A percentile compares a stretch with the other conserved stretches of the same genome.
These are phyloP conservation scores for Penicillium sp. DNA, from an alignment of 2,329 filamentous ascomycete genomes.

Conservation along the genomic window DNA sequence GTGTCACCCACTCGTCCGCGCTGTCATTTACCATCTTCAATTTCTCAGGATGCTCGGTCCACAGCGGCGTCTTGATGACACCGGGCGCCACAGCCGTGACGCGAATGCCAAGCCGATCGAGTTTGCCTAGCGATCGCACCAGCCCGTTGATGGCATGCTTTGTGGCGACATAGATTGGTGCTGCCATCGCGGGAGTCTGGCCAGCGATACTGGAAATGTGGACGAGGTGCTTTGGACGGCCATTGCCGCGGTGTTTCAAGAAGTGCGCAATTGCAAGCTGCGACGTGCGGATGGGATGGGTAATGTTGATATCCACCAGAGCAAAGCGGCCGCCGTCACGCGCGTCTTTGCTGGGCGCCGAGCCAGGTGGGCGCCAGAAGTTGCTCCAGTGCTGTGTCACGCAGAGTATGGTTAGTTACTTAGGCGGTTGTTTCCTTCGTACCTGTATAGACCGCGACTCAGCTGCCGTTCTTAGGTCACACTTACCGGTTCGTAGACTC, in stretches of 20 bases:
- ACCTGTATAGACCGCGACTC: not conserved
- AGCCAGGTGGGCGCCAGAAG: slow-evolving; percentile 54
- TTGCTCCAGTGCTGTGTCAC: slow-evolving; percentile 47
- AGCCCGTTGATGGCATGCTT: slow-evolving; percentile 55
- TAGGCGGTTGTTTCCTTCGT: not conserved
- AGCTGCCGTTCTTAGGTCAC: not conserved
- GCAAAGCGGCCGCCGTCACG: slow-evolving; percentile 46
- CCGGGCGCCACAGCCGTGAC: slow-evolving; percentile 64
- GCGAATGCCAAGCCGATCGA: slow-evolving; percentile 55
- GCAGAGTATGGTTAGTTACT: not conserved
- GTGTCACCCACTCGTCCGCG: slow-evolving; percentile 59
- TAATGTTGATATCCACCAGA: slow-evolving; percentile 54
- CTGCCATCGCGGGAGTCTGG: slow-evolving; percentile 41
- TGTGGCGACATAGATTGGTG: slow-evolving; percentile 52
- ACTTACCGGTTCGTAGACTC: slow-evolving; percentile 48
- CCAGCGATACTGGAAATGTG: slow-evolving; percentile 54
- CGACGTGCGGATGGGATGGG: slow-evolving; percentile 55
- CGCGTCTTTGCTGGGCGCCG: slow-evolving; percentile 45
- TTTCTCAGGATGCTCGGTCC: slow-evolving; percentile 65
- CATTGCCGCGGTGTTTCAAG: slow-evolving; percentile 34
- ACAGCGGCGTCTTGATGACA: slow-evolving; percentile 63
- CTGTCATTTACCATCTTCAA: slow-evolving; percentile 52
- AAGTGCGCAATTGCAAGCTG: slow-evolving; percentile 55
- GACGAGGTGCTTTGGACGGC: slow-evolving; percentile 46
- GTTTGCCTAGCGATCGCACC: slow-evolving; percentile 51